Evolutionary conservation across 2,329 filamentous ascomycete species (phyloP).

Genomic region (Colletotrichum falcatum): DNA sequence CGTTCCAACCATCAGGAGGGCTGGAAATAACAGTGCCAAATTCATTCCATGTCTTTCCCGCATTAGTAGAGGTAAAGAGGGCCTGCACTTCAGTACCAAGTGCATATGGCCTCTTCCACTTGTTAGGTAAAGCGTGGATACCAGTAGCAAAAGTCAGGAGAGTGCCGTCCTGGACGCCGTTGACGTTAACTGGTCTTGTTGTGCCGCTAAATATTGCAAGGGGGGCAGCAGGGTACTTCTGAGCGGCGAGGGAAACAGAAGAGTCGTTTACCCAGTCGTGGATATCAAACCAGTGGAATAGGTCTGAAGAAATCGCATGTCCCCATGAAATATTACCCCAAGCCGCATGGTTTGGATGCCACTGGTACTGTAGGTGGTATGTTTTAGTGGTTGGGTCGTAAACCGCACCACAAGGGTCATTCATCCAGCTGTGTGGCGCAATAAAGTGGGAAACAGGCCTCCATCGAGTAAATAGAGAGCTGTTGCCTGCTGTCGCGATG

Average conservation of each 20-base stretch:
- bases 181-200: constrained; percentile 38
- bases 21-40: constrained; percentile 37
- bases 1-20: constrained; percentile 40
- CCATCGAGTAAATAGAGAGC: constrained; percentile 41
- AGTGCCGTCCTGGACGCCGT: constrained; percentile 36
- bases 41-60: constrained; percentile 37
- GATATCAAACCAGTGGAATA: constrained; percentile 68
- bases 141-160: constrained; percentile 40
- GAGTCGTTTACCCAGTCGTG: constrained; percentile 39
- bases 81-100: constrained; percentile 37
- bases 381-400: constrained; percentile 63
- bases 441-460: constrained; percentile 59
- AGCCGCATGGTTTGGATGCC: constrained; percentile 54
- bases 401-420: constrained; percentile 75
- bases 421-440: constrained; percentile 66
- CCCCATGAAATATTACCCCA: constrained; percentile 75
- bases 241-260: constrained; percentile 35
- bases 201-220: constrained; percentile 39
- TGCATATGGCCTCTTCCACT: constrained; percentile 41
- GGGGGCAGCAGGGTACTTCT: constrained; percentile 28
- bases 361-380: constrained; percentile 76
- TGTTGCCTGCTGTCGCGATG: constrained; percentile 37
- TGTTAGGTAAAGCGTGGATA: constrained; percentile 37
- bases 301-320: constrained; percentile 71
- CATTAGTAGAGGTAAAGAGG: constrained; percentile 33